Conservation (phyloP, 2,329 filamentous ascomycete species). For the Pseudodiploospora longispora region DNA sequence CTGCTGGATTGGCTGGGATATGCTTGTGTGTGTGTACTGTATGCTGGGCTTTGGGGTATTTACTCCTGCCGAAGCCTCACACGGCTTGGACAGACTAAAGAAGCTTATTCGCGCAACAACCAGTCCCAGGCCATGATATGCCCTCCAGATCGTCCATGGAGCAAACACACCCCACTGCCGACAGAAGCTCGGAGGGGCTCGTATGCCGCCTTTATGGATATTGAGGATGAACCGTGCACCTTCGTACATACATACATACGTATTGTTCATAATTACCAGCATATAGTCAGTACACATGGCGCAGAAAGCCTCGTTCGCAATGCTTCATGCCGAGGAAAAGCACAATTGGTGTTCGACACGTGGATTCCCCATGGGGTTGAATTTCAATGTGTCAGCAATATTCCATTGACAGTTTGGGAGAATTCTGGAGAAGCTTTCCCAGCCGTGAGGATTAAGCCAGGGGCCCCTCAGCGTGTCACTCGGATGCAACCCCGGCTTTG, state of each 20-base stretch:
- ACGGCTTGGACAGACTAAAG: background rate
- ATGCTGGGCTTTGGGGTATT: no score
- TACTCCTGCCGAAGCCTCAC: no score
- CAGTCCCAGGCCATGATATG: background rate
- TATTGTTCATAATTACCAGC: background rate
- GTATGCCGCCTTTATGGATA: no score
- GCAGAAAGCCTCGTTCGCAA: no score
- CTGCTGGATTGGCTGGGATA: no score
- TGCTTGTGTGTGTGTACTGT: no score
- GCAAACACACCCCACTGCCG: background rate
- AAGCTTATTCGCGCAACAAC: background rate
- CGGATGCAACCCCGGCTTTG: slow-evolving; percentile 11
- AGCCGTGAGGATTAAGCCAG: background rate
- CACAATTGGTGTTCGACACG: background rate
- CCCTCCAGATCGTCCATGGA: no score
- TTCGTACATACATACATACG: background rate
- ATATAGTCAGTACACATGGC: no score
- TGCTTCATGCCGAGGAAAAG: no score
- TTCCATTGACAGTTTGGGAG: background rate
- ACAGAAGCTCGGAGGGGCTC: no score
- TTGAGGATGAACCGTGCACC: no score
- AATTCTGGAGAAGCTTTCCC: background rate
- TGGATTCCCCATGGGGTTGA: slow-evolving; percentile 5
- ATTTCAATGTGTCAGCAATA: slow-evolving; percentile 3
- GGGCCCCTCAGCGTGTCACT: background rate